Evolutionary conservation across 441 rosid species (phyloP), one percentile per base, ranked within the genome.

Genomic region (Arabidopsis hybrid): DNA sequence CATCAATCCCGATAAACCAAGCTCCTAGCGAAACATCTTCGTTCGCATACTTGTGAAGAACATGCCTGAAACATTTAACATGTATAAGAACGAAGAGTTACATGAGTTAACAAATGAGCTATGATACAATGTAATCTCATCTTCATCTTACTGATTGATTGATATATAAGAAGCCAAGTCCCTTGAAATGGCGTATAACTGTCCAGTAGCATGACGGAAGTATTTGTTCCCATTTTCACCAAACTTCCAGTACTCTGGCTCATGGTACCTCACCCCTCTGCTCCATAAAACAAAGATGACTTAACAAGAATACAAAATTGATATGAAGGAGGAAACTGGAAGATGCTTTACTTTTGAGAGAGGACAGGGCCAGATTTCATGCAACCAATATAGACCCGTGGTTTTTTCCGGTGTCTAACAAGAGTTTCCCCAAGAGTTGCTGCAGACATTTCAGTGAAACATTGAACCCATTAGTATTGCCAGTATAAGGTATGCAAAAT

Each of bases 301-400:
- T 74, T 29, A 66, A 2, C 32, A 43, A 39, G 60, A 40, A 0
- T 10, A 14, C 8, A 36, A 59, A 47, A 62, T 65, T 65, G 59
- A 36, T 59, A 2, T 35, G 16, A 32, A 34, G 53, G 38, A 8
- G 10, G 11, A 43, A 29, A 52, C 9, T 38, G 31, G 11, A 36
- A 60, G 38, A 67, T 45, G 67, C 5, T 67, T 79, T 81, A 93
- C 99, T 87, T 92, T 73, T 93, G 97, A 69, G 85, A 82, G 69
- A 95, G 97, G 62, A 95, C 98, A 9, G 98, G 98, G 68, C 99
- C 99, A 51, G 99, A 95, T 76, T 92, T 93, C 99, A 95, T 95
- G 89, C 99, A 95, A 13, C 99, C 99, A 7, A 95, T 88, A 75
- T 92, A 95, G 13, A 91, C 85, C 35, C 91, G 82, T 39, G 85